Conservation (phyloP, 2,329 filamentous ascomycete species). For the Trichoderma breve region DNA sequence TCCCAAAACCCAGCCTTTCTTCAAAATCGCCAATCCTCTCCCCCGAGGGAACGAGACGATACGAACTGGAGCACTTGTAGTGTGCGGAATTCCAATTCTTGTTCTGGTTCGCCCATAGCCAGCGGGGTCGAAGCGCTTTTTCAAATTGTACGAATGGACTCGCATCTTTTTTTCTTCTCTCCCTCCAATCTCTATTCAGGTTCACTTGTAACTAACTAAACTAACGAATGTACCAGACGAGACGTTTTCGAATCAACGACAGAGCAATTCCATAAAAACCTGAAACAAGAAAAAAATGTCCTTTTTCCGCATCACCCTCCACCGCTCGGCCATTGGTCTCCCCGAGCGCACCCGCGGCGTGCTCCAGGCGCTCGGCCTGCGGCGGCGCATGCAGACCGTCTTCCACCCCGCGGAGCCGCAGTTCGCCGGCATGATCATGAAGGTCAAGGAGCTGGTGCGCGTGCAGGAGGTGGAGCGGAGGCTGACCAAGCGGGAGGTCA, state of each 20-base stretch:
- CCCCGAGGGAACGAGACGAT: not conserved
- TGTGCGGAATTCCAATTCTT: not conserved
- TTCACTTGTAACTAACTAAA: not conserved
- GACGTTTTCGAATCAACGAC: not conserved
- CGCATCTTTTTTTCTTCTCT: not conserved
- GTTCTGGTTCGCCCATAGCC: not conserved
- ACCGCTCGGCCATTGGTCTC: conserved; percentile 86
- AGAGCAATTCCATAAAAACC: not conserved
- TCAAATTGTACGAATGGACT: not conserved
- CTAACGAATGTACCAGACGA: not conserved
- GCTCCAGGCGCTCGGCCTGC: conserved; percentile 80
- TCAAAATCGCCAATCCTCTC: not conserved
- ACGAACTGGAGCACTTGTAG: not conserved
- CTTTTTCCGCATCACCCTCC: conserved; percentile 87
- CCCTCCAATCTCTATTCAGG: not conserved
- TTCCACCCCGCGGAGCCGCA: conserved; percentile 82
- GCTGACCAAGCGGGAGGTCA: conserved; percentile 66
- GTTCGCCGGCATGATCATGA: conserved; percentile 86
- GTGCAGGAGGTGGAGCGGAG: conserved; percentile 72
- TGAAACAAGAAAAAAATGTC: conserved; percentile 51
- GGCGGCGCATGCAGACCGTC: conserved; percentile 79
- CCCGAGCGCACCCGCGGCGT: conserved; percentile 76
- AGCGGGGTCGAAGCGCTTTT: not conserved
- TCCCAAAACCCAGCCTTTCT: not conserved
- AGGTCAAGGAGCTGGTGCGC: conserved; percentile 86